Conservation (phyloP, 2,329 filamentous ascomycete genomes). For the Ophiostoma ulmi region DNA sequence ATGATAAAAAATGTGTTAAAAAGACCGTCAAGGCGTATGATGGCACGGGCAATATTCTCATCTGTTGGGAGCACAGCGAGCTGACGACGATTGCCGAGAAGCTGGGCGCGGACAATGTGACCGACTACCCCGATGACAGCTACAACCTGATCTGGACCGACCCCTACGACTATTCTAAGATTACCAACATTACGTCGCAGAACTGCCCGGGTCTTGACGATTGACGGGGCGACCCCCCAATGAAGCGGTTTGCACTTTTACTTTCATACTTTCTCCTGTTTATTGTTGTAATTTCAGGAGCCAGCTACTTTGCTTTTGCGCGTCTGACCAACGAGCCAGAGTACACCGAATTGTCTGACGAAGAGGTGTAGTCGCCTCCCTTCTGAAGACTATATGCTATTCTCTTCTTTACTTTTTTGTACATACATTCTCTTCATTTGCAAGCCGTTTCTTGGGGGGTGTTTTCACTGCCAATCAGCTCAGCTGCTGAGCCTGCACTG, state of each 20-base stretch:
- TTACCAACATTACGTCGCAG: conserved; percentile 46
- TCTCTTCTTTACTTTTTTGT: neutral
- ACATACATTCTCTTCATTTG: neutral
- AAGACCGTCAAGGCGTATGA: conserved; percentile 45
- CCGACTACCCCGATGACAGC: conserved; percentile 46
- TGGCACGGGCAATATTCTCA: conserved; percentile 52
- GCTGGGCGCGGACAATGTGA: conserved; percentile 47
- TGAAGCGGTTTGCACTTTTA: neutral
- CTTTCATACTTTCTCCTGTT: neutral
- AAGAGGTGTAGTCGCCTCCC: neutral
- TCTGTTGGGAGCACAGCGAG: conserved; percentile 46
- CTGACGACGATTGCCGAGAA: conserved; percentile 48
- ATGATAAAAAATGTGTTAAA: conserved; percentile 51
- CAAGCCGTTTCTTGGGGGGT: conserved; percentile 12
- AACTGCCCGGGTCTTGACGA: conserved; percentile 50
- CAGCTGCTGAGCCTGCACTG: neutral
- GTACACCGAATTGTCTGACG: conserved; percentile 14
- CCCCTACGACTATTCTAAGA: conserved; percentile 44
- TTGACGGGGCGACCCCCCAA: conserved; percentile 17
- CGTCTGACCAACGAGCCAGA: conserved; percentile 3
- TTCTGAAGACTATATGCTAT: neutral
- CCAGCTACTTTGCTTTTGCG: neutral
- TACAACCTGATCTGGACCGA: conserved; percentile 56
- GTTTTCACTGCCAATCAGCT: neutral
- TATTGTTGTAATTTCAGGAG: neutral